A percentile compares a stretch with the other conserved stretches of the same genome.
These are phyloP conservation scores for Harringtonia aguacate DNA, from an alignment of 2,329 filamentous ascomycete species.

Conservation along the genomic window DNA sequence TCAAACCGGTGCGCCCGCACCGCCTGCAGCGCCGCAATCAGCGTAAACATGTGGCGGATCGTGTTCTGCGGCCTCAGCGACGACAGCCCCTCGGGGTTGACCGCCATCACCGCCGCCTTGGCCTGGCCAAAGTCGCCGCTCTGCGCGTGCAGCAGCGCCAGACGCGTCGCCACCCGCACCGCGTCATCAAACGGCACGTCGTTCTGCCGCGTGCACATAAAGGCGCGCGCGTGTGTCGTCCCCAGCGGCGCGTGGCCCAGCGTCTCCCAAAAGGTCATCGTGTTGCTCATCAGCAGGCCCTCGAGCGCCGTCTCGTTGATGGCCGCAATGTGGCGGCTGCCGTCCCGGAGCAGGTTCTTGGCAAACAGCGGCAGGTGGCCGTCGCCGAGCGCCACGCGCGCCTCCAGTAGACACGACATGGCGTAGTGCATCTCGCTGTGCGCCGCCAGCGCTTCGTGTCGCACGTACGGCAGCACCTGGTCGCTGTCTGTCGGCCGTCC, in stretches of 20 bases:
- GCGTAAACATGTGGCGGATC: slow-evolving; percentile 7
- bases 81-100: slow-evolving; percentile 12
- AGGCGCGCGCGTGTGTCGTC: slow-evolving; percentile 56
- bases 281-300: slow-evolving; percentile 8
- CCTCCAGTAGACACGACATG: slow-evolving; percentile 8
- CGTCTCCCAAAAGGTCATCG: slow-evolving; percentile 63
- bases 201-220: slow-evolving; percentile 59
- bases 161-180: slow-evolving; percentile 61
- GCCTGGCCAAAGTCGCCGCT: slow-evolving; percentile 63
- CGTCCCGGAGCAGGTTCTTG: slow-evolving; percentile 6
- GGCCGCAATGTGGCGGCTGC: slow-evolving; percentile 3
- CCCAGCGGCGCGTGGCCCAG: slow-evolving; percentile 53
- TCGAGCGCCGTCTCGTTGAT: slow-evolving; percentile 7
- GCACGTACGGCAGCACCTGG: slow-evolving; percentile 12
- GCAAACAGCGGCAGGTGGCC: slow-evolving; percentile 8
- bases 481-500: slow-evolving; percentile 10
- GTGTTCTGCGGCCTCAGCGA: slow-evolving; percentile 6
- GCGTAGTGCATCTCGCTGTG: slow-evolving; percentile 4
- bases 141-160: slow-evolving; percentile 55
- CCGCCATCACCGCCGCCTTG: slow-evolving; percentile 41
- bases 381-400: slow-evolving; percentile 9
- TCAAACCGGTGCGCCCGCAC: slow-evolving; percentile 6
- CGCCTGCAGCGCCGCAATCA: slow-evolving; percentile 7
- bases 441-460: slow-evolving; percentile 6
- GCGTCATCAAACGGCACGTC: slow-evolving; percentile 60